Base-by-base conservation (phyloP, 805 yeast species). In the Debaryomyces hansenii region DNA sequence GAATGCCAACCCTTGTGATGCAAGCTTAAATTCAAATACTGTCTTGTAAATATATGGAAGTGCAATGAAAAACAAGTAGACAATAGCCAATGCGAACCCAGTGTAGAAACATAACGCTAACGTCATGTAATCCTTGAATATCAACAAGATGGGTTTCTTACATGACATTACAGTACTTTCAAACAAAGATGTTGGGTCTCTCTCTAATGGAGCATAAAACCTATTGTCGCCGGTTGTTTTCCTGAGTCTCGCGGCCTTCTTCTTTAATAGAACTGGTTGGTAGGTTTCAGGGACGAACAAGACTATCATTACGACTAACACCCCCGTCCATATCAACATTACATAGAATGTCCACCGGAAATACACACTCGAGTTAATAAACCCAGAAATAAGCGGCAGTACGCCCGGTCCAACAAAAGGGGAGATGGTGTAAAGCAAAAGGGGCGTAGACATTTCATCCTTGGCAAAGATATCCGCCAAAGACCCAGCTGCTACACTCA, bases 31-130 rank as follows among this genome's bases (percentile, higher is more conserved):
- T 24, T 49, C 51, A 67, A 56, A 75, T 38, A 41, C 73, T 49
- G 28, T 69, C 70, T 63, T 84, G 44, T 53, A 72, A 0, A 70
- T 62, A n/a, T 61, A 63, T 0, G 77, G 72, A n/a, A 72, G 53
- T 6, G 77, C 69, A 0, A 74, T 70, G 43, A 74, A 64, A 45
- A 71, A 60, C 37, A 75, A 45, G 51, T 75, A 76, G 34, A 75
- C 69, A 24, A 74, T 53, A 8, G 77, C 79, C 44, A 72, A 69
- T 10, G 72, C 70, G 50, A 74, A 74, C 39, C 75, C 74, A 10
- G 76, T 75, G 57, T 67, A 75, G 20, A 73, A 51, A 31, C 69
- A 64, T 15, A 63, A 51, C 2, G 58, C 59, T 38, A 58, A 37
- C 4, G 67, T 63, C 68, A 65, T 63, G 43, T 51, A 51, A 48